Evolutionary conservation across 208 protist species (phyloP).

Genomic region (Acanthamoeba sp.): DNA sequence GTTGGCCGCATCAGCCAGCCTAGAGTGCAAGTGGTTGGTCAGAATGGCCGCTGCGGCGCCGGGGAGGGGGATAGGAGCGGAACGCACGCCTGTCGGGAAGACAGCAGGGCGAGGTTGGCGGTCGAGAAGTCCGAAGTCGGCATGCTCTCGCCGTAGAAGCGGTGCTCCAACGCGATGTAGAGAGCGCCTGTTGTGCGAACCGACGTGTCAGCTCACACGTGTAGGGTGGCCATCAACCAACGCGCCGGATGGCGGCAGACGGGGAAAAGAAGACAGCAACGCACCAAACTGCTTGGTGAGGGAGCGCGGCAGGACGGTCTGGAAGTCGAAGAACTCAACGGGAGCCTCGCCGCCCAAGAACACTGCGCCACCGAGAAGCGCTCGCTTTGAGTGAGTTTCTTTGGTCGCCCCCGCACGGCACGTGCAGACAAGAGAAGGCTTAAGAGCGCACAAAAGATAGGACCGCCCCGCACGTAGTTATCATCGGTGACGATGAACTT

Average conservation of each 20-base stretch:
- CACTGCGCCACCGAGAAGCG: no score
- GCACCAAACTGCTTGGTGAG: slow-evolving; percentile 55
- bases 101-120: slow-evolving; percentile 80
- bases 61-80: no score
- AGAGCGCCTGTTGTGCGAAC: slow-evolving; percentile 65
- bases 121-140: slow-evolving; percentile 69
- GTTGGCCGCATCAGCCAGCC: slow-evolving; percentile 65
- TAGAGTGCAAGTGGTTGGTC: neutral
- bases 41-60: no score
- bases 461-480: slow-evolving; percentile 34
- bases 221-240: no score
- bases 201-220: neutral
- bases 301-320: slow-evolving; percentile 43
- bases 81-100: slow-evolving; percentile 79
- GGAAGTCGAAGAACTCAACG: slow-evolving; percentile 72
- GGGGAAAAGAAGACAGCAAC: no score
- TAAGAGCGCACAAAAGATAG: slow-evolving; percentile 38
- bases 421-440: neutral
- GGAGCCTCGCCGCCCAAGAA: slow-evolving; percentile 80
- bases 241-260: no score
- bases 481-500: slow-evolving; percentile 60
- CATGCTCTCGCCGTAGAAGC: slow-evolving; percentile 84
- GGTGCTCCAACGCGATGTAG: slow-evolving; percentile 84
- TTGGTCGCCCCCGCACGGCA: no score
- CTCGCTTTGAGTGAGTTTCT: no score